Percentiles rank a stretch among this genome's conserved stretches.
Conservation (phyloP, 2,329 filamentous ascomycete genomes). For the Fusarium nelsonii region DNA sequence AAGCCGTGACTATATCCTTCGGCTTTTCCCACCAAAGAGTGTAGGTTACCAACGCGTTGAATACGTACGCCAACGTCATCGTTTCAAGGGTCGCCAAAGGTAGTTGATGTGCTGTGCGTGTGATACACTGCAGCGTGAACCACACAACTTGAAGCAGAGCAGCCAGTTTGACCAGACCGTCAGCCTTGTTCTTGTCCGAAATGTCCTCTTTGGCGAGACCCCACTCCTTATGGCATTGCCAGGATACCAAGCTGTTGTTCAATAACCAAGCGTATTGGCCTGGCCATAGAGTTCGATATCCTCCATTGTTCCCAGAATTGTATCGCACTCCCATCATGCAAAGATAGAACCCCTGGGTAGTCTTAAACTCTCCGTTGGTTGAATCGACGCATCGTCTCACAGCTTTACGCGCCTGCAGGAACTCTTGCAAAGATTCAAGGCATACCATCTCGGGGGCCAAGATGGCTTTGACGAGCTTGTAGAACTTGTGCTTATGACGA, state of each 20-base stretch:
- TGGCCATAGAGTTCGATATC: conserved; percentile 1
- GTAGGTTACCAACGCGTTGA: conserved; percentile 16
- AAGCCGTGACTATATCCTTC: conserved; percentile 17
- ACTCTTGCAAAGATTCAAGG: conserved; percentile 7
- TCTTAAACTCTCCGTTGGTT: neutral
- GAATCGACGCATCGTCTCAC: neutral
- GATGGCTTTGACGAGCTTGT: neutral
- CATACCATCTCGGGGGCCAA: conserved; percentile 6
- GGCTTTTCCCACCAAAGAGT: conserved; percentile 26
- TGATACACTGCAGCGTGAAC: conserved; percentile 15
- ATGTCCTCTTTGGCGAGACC: conserved; percentile 8
- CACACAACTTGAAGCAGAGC: conserved; percentile 16
- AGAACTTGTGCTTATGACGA: conserved; percentile 7
- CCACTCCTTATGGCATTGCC: conserved; percentile 2
- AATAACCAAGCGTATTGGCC: conserved; percentile 15
- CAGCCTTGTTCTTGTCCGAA: conserved; percentile 20
- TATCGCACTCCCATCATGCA: conserved; percentile 10
- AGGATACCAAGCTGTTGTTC: conserved; percentile 11
- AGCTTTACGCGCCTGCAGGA: conserved; percentile 13
- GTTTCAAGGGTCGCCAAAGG: conserved; percentile 17
- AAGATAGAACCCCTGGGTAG: conserved; percentile 4
- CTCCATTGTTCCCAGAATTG: neutral
- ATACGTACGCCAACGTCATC: conserved; percentile 21
- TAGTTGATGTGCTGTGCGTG: conserved; percentile 1
- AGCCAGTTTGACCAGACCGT: conserved; percentile 15